Conservation (phyloP, 1,139 yeast genomes). For the Zygosaccharomyces pseudobailii region DNA sequence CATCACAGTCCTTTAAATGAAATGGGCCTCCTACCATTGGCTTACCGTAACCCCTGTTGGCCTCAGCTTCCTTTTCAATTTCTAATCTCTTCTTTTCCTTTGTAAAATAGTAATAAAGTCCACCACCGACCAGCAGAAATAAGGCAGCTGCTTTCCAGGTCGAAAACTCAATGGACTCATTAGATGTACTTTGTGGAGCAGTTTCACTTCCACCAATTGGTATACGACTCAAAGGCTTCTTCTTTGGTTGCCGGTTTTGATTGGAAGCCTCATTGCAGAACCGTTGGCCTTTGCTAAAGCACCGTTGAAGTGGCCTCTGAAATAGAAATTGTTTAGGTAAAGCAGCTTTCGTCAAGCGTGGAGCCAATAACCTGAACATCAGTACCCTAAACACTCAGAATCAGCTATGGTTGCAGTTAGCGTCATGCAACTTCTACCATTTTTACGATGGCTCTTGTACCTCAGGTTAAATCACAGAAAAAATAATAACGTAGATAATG, state of each 20-base stretch:
- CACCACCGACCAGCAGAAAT: constrained; percentile 64
- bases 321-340: background rate
- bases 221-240: constrained; percentile 48
- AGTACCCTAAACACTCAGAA: background rate
- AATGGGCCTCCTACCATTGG: constrained; percentile 94
- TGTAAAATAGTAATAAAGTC: constrained; percentile 62
- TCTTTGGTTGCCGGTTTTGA: constrained; percentile 9
- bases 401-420: background rate
- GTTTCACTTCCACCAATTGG: constrained; percentile 50
- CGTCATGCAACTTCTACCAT: too few relatives aligned
- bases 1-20: constrained; percentile 62
- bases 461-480: too few relatives aligned
- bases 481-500: too few relatives aligned
- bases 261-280: background rate
- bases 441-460: too few relatives aligned
- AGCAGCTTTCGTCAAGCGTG: background rate
- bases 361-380: background rate
- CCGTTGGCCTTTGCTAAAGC: background rate
- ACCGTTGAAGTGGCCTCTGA: background rate
- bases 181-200: constrained; percentile 34
- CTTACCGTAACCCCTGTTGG: constrained; percentile 82
- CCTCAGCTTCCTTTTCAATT: constrained; percentile 72
- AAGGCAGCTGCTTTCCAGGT: constrained; percentile 83
- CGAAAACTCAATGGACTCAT: constrained; percentile 56
- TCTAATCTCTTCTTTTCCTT: constrained; percentile 69